Evolutionary conservation across 2,329 filamentous ascomycete genomes (phyloP).

Genomic region (Aschersonia sp.): DNA sequence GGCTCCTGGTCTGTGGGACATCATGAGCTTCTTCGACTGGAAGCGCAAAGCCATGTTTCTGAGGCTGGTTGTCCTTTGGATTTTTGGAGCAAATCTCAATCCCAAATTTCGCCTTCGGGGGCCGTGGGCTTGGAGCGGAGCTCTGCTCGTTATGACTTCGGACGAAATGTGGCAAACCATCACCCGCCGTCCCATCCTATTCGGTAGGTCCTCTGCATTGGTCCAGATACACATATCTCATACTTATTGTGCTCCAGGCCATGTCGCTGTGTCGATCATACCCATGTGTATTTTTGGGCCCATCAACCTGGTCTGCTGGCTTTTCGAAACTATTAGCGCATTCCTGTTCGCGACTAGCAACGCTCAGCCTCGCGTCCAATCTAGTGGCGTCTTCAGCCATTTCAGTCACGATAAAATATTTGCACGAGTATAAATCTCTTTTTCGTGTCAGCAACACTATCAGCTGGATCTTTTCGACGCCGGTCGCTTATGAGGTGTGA

Average conservation of each 20-base stretch:
- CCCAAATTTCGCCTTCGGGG: constrained; percentile 25
- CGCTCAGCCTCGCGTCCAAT: too few species aligned
- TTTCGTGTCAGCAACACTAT: too few species aligned
- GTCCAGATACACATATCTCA: neutral
- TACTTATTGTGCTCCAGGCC: constrained; percentile 3
- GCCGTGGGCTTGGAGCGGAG: constrained; percentile 20
- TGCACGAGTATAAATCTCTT: too few species aligned
- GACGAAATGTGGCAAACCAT: constrained; percentile 10
- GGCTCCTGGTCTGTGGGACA: constrained; percentile 18
- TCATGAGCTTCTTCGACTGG: constrained; percentile 13
- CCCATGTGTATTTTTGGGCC: constrained; percentile 9
- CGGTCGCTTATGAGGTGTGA: too few species aligned
- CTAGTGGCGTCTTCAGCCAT: too few species aligned
- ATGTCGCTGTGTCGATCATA: constrained; percentile 7
- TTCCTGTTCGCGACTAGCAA: neutral
- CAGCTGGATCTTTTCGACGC: too few species aligned
- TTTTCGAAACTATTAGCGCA: neutral
- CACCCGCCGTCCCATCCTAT: constrained; percentile 8
- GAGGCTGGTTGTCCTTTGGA: constrained; percentile 19
- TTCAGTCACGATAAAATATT: too few species aligned
- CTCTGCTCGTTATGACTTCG: constrained; percentile 6
- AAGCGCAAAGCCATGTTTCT: constrained; percentile 5
- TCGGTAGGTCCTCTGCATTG: constrained; percentile 5
- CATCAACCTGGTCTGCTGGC: constrained; percentile 4
- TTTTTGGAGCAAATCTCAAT: constrained; percentile 25